Conservation (phyloP, 2,329 filamentous ascomycete genomes). For the Plenodomus lindquistii region DNA sequence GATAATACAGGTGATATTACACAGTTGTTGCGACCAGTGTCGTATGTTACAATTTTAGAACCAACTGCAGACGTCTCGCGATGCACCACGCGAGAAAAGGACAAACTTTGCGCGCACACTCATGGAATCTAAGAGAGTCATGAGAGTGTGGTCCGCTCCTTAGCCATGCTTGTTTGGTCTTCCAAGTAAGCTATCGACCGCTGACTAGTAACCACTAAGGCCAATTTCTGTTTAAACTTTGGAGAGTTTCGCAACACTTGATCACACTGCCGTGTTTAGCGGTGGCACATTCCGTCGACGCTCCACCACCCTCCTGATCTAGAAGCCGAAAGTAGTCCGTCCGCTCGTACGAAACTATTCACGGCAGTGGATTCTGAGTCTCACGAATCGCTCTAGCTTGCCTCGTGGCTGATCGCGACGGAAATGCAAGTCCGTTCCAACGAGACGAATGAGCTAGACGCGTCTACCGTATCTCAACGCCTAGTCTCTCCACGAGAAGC, state of each 20-base stretch:
- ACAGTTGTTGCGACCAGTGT: neutral
- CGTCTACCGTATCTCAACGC: constrained; percentile 73
- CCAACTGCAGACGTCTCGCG: no score
- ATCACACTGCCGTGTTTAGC: neutral
- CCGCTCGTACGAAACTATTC: neutral
- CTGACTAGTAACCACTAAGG: neutral
- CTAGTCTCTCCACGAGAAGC: constrained; percentile 69
- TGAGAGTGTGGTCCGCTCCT: no score
- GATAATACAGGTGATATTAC: neutral
- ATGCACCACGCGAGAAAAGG: no score
- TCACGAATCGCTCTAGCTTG: neutral
- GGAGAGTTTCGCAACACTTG: neutral
- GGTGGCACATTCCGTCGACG: no score
- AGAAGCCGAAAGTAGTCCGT: neutral
- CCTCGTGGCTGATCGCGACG: no score
- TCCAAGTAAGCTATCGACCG: neutral
- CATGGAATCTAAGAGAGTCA: no score
- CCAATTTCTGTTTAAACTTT: neutral
- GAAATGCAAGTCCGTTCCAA: neutral
- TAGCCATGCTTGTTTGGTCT: constrained; percentile 2
- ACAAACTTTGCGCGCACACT: no score
- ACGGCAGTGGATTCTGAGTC: neutral
- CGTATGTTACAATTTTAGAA: no score
- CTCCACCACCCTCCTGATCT: no score
- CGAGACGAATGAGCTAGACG: neutral